phyloP scores from a whole-genome alignment of 495 filamentous ascomycete species.

The Letharia lupina region DNA sequence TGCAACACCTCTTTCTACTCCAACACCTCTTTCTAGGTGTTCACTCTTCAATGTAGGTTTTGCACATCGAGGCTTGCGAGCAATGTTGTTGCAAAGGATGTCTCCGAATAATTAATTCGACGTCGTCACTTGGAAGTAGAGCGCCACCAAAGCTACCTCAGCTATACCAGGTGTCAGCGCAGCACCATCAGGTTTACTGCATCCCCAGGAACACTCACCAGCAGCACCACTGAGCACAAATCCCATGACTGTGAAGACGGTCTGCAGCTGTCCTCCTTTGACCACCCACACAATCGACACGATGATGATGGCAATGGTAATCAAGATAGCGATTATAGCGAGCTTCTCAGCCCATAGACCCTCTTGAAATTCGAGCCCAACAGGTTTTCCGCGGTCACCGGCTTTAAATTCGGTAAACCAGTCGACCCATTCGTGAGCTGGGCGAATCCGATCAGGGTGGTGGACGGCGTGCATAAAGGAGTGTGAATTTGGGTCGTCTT shows the following conservation, averaged over 20 bases:
- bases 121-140: conserved; percentile 23
- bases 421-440: conserved; percentile 25
- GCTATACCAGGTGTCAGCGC: conserved; percentile 13
- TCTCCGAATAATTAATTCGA: background rate
- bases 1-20: no score
- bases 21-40: background rate
- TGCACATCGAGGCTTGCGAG: background rate
- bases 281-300: conserved; percentile 25
- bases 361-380: conserved; percentile 24
- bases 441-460: conserved; percentile 18
- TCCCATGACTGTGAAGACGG: conserved; percentile 28
- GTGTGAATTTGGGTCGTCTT: conserved; percentile 18
- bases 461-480: conserved; percentile 24
- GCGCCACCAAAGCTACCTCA: conserved; percentile 22
- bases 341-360: conserved; percentile 26
- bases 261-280: conserved; percentile 24
- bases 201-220: conserved; percentile 10
- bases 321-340: conserved; percentile 20
- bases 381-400: conserved; percentile 12
- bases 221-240: conserved; percentile 24
- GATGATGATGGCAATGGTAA: conserved; percentile 24
- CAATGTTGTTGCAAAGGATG: background rate
- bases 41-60: background rate
- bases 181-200: no score
- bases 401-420: conserved; percentile 24